Base-by-base conservation (phyloP, 2,329 filamentous ascomycete species). In the Trichophyton mentagrophytes region DNA sequence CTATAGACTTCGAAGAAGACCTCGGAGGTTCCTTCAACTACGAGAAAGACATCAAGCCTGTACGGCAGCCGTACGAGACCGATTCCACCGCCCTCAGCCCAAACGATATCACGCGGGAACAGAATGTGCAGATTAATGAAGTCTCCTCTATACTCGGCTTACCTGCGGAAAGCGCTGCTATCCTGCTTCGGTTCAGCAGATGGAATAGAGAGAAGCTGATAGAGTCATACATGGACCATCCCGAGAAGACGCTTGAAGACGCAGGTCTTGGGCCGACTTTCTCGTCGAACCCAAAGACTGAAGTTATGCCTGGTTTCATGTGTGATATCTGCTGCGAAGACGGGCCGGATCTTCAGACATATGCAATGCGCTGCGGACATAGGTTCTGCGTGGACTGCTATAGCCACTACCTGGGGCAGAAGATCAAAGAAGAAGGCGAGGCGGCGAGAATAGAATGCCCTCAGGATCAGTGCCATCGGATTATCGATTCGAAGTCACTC, bases 251-350 rank as follows among this genome's bases (percentile, higher is more conserved):
- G 1, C 77, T 97, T 38, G 90, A 96, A 68, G 85, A 85, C 63
- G 91, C 92, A 13, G 93, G 93, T 0, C 76, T 99, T 33, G 87
- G 86, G 40, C 82, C 85, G 60, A 83, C 79, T 63, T 79, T 82
- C n/a, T 76, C 77, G 1, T 77, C 77, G 9, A 79, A 81, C 9
- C 87, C 89, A 1, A 85, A 83, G 69, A 80, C 95, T 2, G 83
- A 91, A 70, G 77, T 79, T 15, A 77, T 92, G 17, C 79, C 83
- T 13, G 90, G 85, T 7, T 99, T 99, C 72, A 79, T 83, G 68
- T 99, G 93, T 75, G 90, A 96, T 64, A 99, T 99, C 65, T 99
- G 93, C 77, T 97, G 88, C 73, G 91, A 97, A 69, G 93, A 99
- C 65, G 87, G 82, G 20, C 79, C 84, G 0, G 85, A 82, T 0